These are phyloP conservation scores for Aspergillus pseudoviridinutans DNA, from an alignment of 2,329 filamentous ascomycete species.

Conservation along the genomic window DNA sequence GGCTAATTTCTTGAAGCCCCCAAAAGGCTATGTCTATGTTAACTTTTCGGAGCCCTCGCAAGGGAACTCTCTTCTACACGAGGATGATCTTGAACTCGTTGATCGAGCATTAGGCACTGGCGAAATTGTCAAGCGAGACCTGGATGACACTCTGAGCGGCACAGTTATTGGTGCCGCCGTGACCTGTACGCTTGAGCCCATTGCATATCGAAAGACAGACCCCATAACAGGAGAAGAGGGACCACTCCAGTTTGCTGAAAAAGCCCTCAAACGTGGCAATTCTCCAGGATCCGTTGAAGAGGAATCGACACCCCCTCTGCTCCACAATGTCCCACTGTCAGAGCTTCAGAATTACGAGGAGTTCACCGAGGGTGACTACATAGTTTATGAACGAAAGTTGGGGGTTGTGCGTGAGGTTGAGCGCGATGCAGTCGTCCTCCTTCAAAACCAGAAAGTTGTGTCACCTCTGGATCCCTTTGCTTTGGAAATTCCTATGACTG, in stretches of 20 bases:
- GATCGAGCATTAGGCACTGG: slow-evolving; percentile 54
- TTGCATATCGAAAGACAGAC: slow-evolving; percentile 19
- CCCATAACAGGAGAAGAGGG: slow-evolving; percentile 20
- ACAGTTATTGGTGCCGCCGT: slow-evolving; percentile 49
- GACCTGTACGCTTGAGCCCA: slow-evolving; percentile 42
- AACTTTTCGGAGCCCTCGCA: slow-evolving; percentile 31
- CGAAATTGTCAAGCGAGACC: slow-evolving; percentile 51
- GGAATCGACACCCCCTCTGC: slow-evolving; percentile 15
- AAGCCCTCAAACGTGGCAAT: slow-evolving; percentile 1
- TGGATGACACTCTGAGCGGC: slow-evolving; percentile 50
- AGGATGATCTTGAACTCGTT: slow-evolving; percentile 47
- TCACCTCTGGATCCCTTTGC: slow-evolving; percentile 47
- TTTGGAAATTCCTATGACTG: slow-evolving; percentile 34
- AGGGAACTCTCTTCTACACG: slow-evolving; percentile 42
- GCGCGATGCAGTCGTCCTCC: slow-evolving; percentile 48
- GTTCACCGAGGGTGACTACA: slow-evolving; percentile 48
- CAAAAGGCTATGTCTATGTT: slow-evolving; percentile 50
- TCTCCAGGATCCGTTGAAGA: neutral
- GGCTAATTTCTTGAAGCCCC: slow-evolving; percentile 33
- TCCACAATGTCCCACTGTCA: slow-evolving; percentile 40
- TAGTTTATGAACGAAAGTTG: slow-evolving; percentile 55
- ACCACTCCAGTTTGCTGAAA: slow-evolving; percentile 17
- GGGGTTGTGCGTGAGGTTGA: slow-evolving; percentile 50
- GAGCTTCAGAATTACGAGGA: slow-evolving; percentile 46
- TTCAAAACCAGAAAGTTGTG: slow-evolving; percentile 53